Evolutionary conservation across 106 monocot genomes (phyloP), one percentile per base, ranked within the genome.

Genomic region (Platanthera zijinensis): DNA sequence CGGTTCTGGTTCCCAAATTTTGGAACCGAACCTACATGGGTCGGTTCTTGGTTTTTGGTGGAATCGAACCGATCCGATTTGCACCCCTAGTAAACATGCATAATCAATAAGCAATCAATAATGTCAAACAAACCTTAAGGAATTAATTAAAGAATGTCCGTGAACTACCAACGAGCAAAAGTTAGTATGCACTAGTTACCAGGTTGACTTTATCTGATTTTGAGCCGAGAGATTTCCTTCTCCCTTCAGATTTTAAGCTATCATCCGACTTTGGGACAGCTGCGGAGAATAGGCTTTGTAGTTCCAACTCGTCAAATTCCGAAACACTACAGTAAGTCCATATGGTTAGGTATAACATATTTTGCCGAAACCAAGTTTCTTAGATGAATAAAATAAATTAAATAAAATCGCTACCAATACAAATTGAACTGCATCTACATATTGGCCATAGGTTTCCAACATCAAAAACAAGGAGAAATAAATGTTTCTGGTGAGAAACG

Each of bases 141-240:
- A 19, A 72, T 18, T 15, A 10, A 50, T 10, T 9, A 72, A 51
- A 17, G 1, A 19, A 7, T 51, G 72, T 15, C 3, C 22, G 46
- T 19, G 22, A 51, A n/a, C 72, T 15, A n/a, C 47, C 48, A 18
- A 46, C 50, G 10, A 51, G 32, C 4, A 51, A 51, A 72, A 48
- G 1, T 13, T 19, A 32, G 39, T 51, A 50, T 47, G 39, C 28
- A 53, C 72, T 52, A 72, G 10, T 91, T 92, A 99, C 97, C 86
- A 99, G 78, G 71, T 94, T 94, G 75, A 99, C 99, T 94, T 87
- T 94, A 45, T 99, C 94, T 5, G 94, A 76, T 76, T 99, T 99
- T 69, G 92, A 83, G 48, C 99, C 94, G 83, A 92, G 83, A 57
- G 99, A 99, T 78, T 94, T 99, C 32, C 92, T 85, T 64, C 94